Base-by-base conservation (phyloP, 192 early-diverging fungal species). In the Dissophora globulifera region DNA sequence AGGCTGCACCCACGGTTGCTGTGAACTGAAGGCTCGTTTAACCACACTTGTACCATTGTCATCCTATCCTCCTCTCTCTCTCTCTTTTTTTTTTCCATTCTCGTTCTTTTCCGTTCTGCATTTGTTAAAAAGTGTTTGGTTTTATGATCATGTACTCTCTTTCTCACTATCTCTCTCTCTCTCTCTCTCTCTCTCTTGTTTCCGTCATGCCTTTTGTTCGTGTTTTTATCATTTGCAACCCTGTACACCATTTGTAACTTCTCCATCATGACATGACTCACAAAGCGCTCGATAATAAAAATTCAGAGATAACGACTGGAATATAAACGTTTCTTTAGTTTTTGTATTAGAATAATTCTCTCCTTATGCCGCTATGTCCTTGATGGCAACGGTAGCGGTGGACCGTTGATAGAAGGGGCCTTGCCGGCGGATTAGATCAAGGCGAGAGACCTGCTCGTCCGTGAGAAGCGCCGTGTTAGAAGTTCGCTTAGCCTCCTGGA, bases 341-440 rank as follows among this genome's bases (percentile, higher is more conserved):
- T n/a, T n/a, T n/a, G n/a, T n/a, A n/a, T n/a, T n/a, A n/a, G n/a
- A n/a, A n/a, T n/a, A n/a, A n/a, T n/a, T n/a, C n/a, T n/a, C n/a
- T n/a, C n/a, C n/a, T 57, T 64, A 74, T 12, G 71, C 71, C 0
- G 71, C 57, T 0, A 65, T 64, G 27, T 75, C 71, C 20, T 65
- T 58, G 19, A 69, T 63, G 0, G 65, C 47, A 19, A 78, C 67
- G 22, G 75, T 69, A 2, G 67, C 67, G 13, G 65, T 69, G 3
- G 65, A 55, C 17, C 75, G 66, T 32, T 56, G 75, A 49, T 63
- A 69, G 47, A 78, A 67, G 1, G 67, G 59, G 6, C 75, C 75
- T 38, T 69, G 67, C 20, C 67, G 76, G 58, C 76, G 62, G 13
- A 47, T 22, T 29, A 61, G 32, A 23, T 62, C 69, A 5, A 79